Evolutionary conservation across 495 filamentous ascomycete species (phyloP), one percentile per base, ranked within the genome.

Genomic region (Terfezia claveryi): DNA sequence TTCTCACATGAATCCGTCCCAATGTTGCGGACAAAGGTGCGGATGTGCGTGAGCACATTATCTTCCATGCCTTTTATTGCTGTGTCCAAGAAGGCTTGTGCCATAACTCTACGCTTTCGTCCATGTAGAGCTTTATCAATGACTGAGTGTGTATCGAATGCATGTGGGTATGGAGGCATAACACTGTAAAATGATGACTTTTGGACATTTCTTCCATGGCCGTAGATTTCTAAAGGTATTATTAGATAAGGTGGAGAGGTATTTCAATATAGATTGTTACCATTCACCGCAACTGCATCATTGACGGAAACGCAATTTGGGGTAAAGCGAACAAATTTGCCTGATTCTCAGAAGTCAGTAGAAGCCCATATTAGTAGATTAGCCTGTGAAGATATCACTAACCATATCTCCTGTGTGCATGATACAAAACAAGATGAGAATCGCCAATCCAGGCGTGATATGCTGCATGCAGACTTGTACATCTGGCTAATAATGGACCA

Each of bases 171-270:
- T 7, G 66, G 72, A 8, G 77, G 77, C 58, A 82, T 81, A 17
- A 75, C 75, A 53, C 71, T 68, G 67, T 83, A 83, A 67, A 81
- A 81, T 56, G 74, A 69, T 51, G 76, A 70, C 63, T 83, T 83
- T 56, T 70, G 68, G 16, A 81, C 78, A 56, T 82, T 82, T 23
- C 27, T 51, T n/a, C 50, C 50, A 27, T 51, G 2, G 11, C 16
- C 23, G 10, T 51, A 51, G 50, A 51, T 51, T 23, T 51, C 50
- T 32, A 12, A 12, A 51, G 41, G 2, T 4, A 46, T 46, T 5
- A 14, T 46, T 17, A 46, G 14, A 46, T 17, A 5, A 17, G 41
- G 9, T 57, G 74, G 62, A 69, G 68, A 74, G 3, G 12, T 4
- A 46, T 46, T 2, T 14, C 72, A 57, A 74, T 75, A 61, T 82